Evolutionary conservation across 2,329 filamentous ascomycete species (phyloP), one percentile per base, ranked within the genome.

Genomic region (Blastomyces parvus): DNA sequence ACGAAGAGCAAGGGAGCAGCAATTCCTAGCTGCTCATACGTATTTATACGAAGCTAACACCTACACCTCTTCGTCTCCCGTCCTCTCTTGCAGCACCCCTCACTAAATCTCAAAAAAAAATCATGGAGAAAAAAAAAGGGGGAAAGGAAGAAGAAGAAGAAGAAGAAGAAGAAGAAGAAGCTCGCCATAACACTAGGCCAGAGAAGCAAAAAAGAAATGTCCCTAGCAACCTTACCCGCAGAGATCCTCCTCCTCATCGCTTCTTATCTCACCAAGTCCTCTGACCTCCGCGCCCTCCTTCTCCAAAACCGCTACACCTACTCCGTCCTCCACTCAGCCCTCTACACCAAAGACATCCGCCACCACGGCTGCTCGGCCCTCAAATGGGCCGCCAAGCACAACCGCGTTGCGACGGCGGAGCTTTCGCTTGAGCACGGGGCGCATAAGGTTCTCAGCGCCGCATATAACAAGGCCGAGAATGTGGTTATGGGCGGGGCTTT

Each of bases 281-380:
- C 56, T 13, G n/a, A 25, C n/a, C 38, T 59, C 56, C 22, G 19
- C 56, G 3, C 56, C 22, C 40, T 59, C 22, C 38, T 46, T 40
- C 25, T 17, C 14, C 9, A 19, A 59, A 59, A 59, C 56, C 56
- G 17, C 56, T 27, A 30, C 40, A 42, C 30, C 17, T 9, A 55
- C 30, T 9, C 30, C 42, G 5, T 59, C 56, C 36, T 59, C 56
- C 56, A 44, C 36, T 27, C 38, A 9, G 4, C 22, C 40, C 56
- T 59, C 56, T 59, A 59, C 56, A 19, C 38, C 13, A 22, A 33
- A 22, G 42, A 46, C 56, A 59, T 59, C 56, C 11, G 22, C 38
- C 25, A 46, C 38, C 4, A n/a, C 9, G 17, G 6, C 56, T 42
- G n/a, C 56, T 44, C 56, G 1, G 56, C 56, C 56, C 56, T 59